These are phyloP conservation scores for Xeromyces bisporus DNA, from an alignment of 495 filamentous ascomycete species.

Conservation along the genomic window DNA sequence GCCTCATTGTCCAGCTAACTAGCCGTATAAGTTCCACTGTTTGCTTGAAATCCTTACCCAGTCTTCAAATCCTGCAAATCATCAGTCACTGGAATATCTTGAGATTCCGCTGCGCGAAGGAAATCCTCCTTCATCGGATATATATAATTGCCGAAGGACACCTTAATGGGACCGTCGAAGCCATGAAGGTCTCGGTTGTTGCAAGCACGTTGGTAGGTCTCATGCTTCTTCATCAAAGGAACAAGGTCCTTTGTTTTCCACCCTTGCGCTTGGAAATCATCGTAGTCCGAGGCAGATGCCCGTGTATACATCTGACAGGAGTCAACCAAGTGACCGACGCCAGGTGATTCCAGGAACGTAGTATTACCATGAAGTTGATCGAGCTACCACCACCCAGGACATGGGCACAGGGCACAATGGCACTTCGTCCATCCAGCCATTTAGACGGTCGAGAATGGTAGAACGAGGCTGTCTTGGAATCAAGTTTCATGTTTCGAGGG, in stretches of 20 bases:
- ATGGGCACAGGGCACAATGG: conserved; percentile 65
- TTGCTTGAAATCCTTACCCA: conserved; percentile 25
- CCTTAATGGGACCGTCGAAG: conserved; percentile 69
- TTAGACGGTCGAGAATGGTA: conserved; percentile 64
- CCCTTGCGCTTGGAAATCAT: conserved; percentile 67
- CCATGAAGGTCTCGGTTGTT: conserved; percentile 66
- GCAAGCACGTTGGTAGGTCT: conserved; percentile 63
- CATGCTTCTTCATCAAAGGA: conserved; percentile 69
- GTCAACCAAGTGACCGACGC: conserved; percentile 1
- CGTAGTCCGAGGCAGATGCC: conserved; percentile 67
- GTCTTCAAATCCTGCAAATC: conserved; percentile 53
- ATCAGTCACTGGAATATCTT: conserved; percentile 56
- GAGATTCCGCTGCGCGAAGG: conserved; percentile 58
- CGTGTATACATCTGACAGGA: conserved; percentile 58
- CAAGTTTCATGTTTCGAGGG: conserved; percentile 64
- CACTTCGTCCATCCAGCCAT: conserved; percentile 50
- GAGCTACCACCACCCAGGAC: conserved; percentile 63
- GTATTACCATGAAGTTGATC: conserved; percentile 61
- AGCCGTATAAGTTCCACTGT: no score
- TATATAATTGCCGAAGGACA: conserved; percentile 63
- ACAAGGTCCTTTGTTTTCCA: conserved; percentile 67
- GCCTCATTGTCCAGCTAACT: conserved; percentile 1
- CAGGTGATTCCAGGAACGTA: neutral
- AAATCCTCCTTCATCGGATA: conserved; percentile 66
- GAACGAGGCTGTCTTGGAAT: conserved; percentile 75